Conservation (phyloP, 1,139 yeast genomes). For the Candida frijolesensis region DNA sequence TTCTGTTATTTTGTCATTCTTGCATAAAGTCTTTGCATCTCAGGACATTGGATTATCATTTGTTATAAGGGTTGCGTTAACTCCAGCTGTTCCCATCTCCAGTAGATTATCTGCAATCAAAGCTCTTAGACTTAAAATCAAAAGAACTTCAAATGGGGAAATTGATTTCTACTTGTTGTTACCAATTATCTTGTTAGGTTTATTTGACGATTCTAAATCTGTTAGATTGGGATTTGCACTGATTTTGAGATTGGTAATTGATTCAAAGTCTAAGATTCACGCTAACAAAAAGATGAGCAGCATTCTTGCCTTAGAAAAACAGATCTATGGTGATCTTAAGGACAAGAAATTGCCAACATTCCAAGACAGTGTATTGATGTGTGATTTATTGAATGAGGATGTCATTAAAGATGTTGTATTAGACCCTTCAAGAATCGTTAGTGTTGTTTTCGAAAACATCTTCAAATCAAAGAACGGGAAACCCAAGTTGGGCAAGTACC, state of each 20-base stretch:
- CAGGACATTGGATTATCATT: constrained; percentile 53
- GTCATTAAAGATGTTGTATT: constrained; percentile 31
- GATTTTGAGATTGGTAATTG: constrained; percentile 24
- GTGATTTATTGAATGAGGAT: constrained; percentile 38
- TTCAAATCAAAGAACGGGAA: constrained; percentile 34
- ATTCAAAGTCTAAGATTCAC: constrained; percentile 22
- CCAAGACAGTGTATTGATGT: constrained; percentile 57
- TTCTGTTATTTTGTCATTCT: constrained; percentile 22
- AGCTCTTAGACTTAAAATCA: constrained; percentile 36
- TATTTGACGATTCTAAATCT: constrained; percentile 30
- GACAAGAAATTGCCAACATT: constrained; percentile 55
- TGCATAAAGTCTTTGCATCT: constrained; percentile 25
- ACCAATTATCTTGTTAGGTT: constrained; percentile 41
- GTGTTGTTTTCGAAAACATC: constrained; percentile 28
- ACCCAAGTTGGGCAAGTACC: constrained; percentile 41
- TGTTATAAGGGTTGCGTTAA: constrained; percentile 55
- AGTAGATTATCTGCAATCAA: constrained; percentile 53
- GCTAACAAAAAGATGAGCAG: constrained; percentile 25
- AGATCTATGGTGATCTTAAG: constrained; percentile 42
- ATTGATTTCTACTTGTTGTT: constrained; percentile 35
- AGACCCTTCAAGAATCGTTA: constrained; percentile 30
- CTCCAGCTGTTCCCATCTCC: constrained; percentile 58
- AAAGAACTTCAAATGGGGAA: constrained; percentile 29
- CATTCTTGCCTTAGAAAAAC: constrained; percentile 33
- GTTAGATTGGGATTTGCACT: constrained; percentile 32